These are phyloP conservation scores for Psidium friedrichsthalianum DNA, from an alignment of 345 rosid species.

Conservation along the genomic window DNA sequence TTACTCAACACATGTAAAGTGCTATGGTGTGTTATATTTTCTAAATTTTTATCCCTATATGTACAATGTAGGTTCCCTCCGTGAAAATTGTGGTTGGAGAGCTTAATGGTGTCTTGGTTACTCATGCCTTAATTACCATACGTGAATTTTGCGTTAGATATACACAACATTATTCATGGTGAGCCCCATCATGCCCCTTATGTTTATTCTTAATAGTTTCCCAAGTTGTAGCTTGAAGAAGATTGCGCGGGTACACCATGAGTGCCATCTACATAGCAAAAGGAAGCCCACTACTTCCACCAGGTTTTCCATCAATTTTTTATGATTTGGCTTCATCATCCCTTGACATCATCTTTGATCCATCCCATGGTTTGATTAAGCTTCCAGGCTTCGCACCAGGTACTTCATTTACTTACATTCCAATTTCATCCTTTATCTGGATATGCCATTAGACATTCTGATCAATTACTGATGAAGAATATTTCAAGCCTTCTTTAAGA, in stretches of 20 bases:
- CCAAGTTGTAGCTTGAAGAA: background rate
- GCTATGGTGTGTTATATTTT: background rate
- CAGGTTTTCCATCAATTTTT: conserved; percentile 75
- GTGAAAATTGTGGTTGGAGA: conserved; percentile 81
- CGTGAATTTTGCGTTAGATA: conserved; percentile 67
- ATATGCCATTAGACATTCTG: background rate
- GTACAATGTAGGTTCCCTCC: conserved; percentile 52
- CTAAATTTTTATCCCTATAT: background rate
- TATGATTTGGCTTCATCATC: conserved; percentile 90
- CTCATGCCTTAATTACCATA: conserved; percentile 81
- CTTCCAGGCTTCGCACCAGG: conserved; percentile 79
- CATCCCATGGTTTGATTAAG: conserved; percentile 54
- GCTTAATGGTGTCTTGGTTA: conserved; percentile 84
- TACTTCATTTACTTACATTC: conserved; percentile 4
- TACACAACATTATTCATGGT: conserved; percentile 94
- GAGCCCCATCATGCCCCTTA: conserved; percentile 7
- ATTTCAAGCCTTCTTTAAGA: background rate
- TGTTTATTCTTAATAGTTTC: background rate
- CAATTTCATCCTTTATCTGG: background rate
- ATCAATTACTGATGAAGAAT: background rate
- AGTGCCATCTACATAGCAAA: conserved; percentile 88
- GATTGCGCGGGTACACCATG: conserved; percentile 69
- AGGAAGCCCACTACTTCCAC: conserved; percentile 87
- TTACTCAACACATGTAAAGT: background rate
- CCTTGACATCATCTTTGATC: conserved; percentile 91